Evolutionary conservation across 768 basidiomycete species (phyloP), one percentile per base, ranked within the genome.

Genomic region (Neoboletus magnificus): DNA sequence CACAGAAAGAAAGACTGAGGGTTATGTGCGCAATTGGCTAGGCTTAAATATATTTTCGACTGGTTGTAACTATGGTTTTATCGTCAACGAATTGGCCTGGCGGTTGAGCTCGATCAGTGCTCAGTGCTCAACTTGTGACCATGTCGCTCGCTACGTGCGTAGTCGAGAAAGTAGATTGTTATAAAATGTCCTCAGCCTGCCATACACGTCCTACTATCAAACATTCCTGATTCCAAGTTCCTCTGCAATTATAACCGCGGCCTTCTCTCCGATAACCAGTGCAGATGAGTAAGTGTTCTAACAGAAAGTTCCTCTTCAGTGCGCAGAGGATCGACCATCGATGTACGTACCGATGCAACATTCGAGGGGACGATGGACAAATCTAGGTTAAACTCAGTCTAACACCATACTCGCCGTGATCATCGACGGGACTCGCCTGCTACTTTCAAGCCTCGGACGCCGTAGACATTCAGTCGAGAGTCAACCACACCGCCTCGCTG

Each of bases 401-500:
- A 46, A 27, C 8, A 9, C 10, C 22, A 9, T 35, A 37, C 33
- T 22, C 10, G 0, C 18, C 22, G 18, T 20, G 13, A 48, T 33
- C 15, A 15, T 25, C 1, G n/a, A 32, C 2, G 10, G 2, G 11
- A 52, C 70, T 36, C 40, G 76, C 79, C 84, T 44, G 81, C 83
- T 25, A 89, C 78, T 63, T 87, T 85, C 48, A 88, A 71, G 29
- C 77, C 77, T 58, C 72, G 58, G 1, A 82, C 75, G 0, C 83
- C 84, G 57, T 87, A 86, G 13, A 89, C 84, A 57, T 83, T 83
- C 39, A 88, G 68, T n/a, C 71, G 71, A 29, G 78, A 50, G 61
- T 89, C 83, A 9, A 89, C 82, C 4, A 87, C 86, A 15, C 85
- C 86, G 5, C 77, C 79, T 39, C 76, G 52, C 18, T 80, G 75